Evolutionary conservation across 352 stramenopile genomes (phyloP).

Genomic region (Pythium phragmitis): DNA sequence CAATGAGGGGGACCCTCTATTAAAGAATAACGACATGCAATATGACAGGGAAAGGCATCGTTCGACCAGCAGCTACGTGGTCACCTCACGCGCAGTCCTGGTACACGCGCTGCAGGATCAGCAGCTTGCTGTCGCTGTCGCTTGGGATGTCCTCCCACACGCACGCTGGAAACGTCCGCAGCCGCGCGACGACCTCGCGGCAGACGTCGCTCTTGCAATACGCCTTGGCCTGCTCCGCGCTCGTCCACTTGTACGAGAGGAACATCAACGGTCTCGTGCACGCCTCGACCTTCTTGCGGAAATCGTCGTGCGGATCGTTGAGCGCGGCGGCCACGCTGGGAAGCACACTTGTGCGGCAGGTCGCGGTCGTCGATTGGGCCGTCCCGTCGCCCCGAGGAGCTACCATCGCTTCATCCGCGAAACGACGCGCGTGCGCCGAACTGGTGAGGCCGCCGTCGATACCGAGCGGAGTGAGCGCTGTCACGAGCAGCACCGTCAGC

Average conservation of each 20-base stretch:
- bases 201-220: conserved; percentile 49
- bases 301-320: conserved; percentile 6
- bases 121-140: conserved; percentile 36
- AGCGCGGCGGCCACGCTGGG: conserved; percentile 1
- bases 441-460: not conserved
- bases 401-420: not conserved
- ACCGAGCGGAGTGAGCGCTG: not conserved
- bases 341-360: conserved; percentile 4
- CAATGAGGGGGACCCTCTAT: conserved; percentile 5
- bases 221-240: conserved; percentile 23
- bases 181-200: conserved; percentile 22
- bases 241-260: conserved; percentile 35
- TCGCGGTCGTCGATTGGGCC: not conserved
- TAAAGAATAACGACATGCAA: conserved; percentile 3
- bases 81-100: conserved; percentile 30
- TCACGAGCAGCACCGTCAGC: not conserved
- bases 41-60: conserved; percentile 8
- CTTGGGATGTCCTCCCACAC: conserved; percentile 37
- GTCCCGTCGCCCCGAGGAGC: conserved; percentile 1
- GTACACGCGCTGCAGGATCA: conserved; percentile 46
- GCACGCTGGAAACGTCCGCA: conserved; percentile 38
- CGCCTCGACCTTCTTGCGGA: conserved; percentile 20
- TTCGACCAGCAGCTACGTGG: not conserved
- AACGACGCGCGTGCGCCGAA: conserved; percentile 3
- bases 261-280: conserved; percentile 41